Conservation (phyloP, 1,284 basidiomycete genomes). For the Cutaneotrichosporon arboriforme region DNA sequence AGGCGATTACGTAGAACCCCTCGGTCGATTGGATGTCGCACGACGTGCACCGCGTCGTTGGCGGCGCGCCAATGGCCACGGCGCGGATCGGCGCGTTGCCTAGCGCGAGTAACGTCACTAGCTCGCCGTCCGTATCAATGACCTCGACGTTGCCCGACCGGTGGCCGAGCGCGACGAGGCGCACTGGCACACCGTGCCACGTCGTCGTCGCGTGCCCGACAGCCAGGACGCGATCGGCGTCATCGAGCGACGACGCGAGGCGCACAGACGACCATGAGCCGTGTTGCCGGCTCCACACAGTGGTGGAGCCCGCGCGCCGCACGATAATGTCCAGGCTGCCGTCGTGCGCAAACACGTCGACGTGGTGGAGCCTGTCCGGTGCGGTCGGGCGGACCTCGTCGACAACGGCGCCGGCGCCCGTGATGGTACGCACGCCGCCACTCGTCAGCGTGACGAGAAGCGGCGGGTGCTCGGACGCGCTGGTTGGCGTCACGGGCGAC, state of each 20-base stretch:
- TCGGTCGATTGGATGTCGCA: constrained; percentile 27
- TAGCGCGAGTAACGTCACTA: constrained; percentile 4
- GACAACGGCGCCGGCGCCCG: constrained; percentile 1
- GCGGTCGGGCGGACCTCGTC: constrained; percentile 11
- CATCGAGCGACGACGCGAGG: constrained; percentile 7
- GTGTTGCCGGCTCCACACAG: constrained; percentile 15
- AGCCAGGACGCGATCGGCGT: constrained; percentile 18
- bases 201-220: neutral
- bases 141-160: constrained; percentile 34
- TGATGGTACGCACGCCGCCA: constrained; percentile 13
- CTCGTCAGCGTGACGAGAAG: constrained; percentile 13
- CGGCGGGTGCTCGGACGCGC: constrained; percentile 2
- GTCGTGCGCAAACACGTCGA: constrained; percentile 8
- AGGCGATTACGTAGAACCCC: constrained; percentile 33
- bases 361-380: neutral
- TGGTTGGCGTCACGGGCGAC: neutral
- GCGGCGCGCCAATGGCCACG: constrained; percentile 18
- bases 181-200: constrained; percentile 11
- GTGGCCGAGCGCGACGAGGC: constrained; percentile 28
- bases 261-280: constrained; percentile 12
- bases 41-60: constrained; percentile 24
- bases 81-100: constrained; percentile 3
- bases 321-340: constrained; percentile 6
- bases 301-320: neutral
- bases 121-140: constrained; percentile 25